Evolutionary conservation across 202 grass and related monocot species (phyloP), one percentile per base, ranked within the genome.

Genomic region (Saccharum hybrid): DNA sequence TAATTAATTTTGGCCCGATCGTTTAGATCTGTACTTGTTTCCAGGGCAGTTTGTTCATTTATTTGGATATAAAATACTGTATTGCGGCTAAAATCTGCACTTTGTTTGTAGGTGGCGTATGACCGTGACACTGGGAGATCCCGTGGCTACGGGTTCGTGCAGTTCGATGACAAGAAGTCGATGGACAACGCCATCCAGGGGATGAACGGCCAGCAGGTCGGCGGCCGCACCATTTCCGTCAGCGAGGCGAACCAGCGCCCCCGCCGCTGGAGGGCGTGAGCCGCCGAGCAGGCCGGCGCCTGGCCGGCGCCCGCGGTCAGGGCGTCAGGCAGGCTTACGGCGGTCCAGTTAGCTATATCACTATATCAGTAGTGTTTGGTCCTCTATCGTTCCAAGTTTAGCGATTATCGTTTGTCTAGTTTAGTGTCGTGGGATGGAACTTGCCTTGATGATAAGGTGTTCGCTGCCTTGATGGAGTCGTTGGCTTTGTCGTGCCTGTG

Each of bases 181-280:
- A 12, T 41, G 79, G 39, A 72, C 38, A 33, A 63, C 16, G 79
- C 79, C 38, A 72, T 82, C 52, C 52, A 46, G 15, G 54, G 54
- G 23, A 82, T 82, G 79, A 61, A 82, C 26, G 68, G 79, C 67
- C 67, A 82, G 79, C 63, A 82, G 37, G 0, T 82, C 6, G 79
- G 67, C 68, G 52, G 67, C 54, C 79, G 67, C 3, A 72, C 7
- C 52, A 4, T 81, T 10, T 33, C 38, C 37, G 79, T 81, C 52
- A 33, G 38, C 51, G 0, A 45, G 66, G 67, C 79, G 16, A 68
- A 72, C 19, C 38, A n/a, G 0, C 79, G 67, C 67, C 10, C 79
- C 10, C 36, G 52, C 79, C 67, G 67, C 79, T 81, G 67, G 66
- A 59, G 48, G 78, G 19, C 31, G 7, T 80, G 77, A 80, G 4